Evolutionary conservation across 148 eudicot species (phyloP).

Genomic region (Gaultheria prostrata): DNA sequence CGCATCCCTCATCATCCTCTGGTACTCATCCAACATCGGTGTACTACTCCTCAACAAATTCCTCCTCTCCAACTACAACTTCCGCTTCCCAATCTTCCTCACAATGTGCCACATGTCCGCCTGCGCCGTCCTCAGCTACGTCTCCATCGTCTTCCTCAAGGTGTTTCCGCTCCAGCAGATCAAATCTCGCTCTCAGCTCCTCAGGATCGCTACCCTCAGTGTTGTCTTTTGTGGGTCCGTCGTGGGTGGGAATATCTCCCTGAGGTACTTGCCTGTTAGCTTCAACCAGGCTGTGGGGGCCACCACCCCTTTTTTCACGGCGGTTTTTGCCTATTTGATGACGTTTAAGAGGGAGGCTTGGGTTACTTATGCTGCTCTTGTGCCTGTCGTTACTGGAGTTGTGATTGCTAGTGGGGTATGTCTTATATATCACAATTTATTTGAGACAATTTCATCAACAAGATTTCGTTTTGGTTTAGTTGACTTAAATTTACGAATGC

Average conservation of each 20-base stretch:
- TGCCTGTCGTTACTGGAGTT: constrained; percentile 95
- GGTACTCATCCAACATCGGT: constrained; percentile 96
- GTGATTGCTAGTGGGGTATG: constrained; percentile 96
- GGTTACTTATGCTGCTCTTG: constrained; percentile 75
- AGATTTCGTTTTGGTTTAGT: not conserved
- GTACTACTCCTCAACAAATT: constrained; percentile 79
- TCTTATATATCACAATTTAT: not conserved
- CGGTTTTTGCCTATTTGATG: constrained; percentile 80
- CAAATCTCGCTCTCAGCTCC: constrained; percentile 65
- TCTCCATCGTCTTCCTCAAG: constrained; percentile 63
- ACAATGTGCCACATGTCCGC: constrained; percentile 99
- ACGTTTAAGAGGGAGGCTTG: constrained; percentile 83
- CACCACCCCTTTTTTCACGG: constrained; percentile 96
- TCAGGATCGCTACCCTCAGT: constrained; percentile 63
- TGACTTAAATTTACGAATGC: not conserved
- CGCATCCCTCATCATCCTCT: constrained; percentile 53
- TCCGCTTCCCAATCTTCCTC: constrained; percentile 82
- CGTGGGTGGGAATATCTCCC: constrained; percentile 88
- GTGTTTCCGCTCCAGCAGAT: constrained; percentile 70
- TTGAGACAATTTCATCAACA: not conserved
- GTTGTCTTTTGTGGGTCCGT: constrained; percentile 88
- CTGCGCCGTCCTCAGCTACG: constrained; percentile 74
- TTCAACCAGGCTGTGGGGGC: constrained; percentile 99
- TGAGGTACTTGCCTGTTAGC: constrained; percentile 73
- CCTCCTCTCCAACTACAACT: constrained; percentile 75